A percentile compares a stretch with the other conserved stretches of the same genome.
phyloP scores from a whole-genome alignment of 2,329 filamentous ascomycete species.

The Tolypocladium ovalisporum region DNA sequence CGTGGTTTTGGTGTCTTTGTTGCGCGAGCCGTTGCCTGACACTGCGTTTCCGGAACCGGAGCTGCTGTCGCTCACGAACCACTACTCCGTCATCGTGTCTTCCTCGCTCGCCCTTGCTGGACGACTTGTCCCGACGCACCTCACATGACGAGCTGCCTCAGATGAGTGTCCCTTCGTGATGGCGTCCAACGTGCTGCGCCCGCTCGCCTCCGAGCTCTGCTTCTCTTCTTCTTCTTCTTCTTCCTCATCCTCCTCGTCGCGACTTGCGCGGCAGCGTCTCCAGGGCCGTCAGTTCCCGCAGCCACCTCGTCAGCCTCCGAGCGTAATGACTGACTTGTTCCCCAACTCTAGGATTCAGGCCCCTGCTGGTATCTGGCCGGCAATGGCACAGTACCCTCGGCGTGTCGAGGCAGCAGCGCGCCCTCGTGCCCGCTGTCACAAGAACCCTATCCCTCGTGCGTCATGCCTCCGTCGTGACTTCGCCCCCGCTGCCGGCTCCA shows the following conservation, averaged over 20 bases:
- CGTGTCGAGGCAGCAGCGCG: conserved; percentile 15
- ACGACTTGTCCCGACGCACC: not conserved
- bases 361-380: conserved; percentile 14
- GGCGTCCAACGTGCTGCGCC: conserved; percentile 22
- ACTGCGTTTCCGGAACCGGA: not conserved
- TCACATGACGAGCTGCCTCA: conserved; percentile 7
- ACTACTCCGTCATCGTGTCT: not conserved
- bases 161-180: conserved; percentile 20
- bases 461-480: conserved; percentile 22
- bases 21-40: not conserved
- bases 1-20: not conserved
- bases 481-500: conserved; percentile 9
- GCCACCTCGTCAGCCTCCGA: too few species aligned
- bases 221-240: conserved; percentile 10
- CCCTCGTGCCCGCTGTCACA: conserved; percentile 14
- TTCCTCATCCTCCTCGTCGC: conserved; percentile 12
- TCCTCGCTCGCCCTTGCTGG: not conserved
- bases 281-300: conserved; percentile 7
- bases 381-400: conserved; percentile 28
- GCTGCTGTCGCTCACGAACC: not conserved
- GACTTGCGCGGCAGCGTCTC: conserved; percentile 11
- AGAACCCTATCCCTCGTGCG: conserved; percentile 27
- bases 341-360: conserved; percentile 7
- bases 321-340: not conserved
- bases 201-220: conserved; percentile 20